Conservation (phyloP, 805 yeast genomes). For the Ogataea ganodermae region DNA sequence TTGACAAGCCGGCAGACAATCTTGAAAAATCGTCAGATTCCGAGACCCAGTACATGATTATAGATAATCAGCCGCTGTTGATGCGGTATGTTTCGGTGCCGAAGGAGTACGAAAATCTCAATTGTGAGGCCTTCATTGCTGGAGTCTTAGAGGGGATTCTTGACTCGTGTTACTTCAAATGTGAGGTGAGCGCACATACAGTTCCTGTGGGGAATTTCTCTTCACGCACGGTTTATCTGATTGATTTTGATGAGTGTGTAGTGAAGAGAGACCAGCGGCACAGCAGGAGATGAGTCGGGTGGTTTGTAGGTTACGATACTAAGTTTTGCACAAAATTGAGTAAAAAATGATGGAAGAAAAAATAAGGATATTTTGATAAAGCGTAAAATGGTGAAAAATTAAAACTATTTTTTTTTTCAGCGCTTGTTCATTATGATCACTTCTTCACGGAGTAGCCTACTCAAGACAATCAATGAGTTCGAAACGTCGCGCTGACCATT, state of each 20-base stretch:
- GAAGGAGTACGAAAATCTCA: slow-evolving; percentile 71
- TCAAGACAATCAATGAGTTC: not conserved
- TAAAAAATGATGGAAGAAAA: too few relatives aligned
- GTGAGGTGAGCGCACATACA: slow-evolving; percentile 80
- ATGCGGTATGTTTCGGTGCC: slow-evolving; percentile 78
- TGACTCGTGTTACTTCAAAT: slow-evolving; percentile 70
- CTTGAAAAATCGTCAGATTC: slow-evolving; percentile 50
- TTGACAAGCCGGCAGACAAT: slow-evolving; percentile 68
- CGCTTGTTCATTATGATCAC: too few relatives aligned
- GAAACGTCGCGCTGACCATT: not conserved
- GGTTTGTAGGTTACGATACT: too few relatives aligned
- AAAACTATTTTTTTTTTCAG: not conserved
- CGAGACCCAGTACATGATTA: slow-evolving; percentile 74
- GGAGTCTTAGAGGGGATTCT: slow-evolving; percentile 84
- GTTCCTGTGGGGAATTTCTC: slow-evolving; percentile 63
- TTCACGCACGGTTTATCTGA: slow-evolving; percentile 69
- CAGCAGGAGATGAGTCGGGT: slow-evolving; percentile 4
- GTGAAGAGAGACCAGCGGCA: slow-evolving; percentile 50
- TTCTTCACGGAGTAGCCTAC: too few relatives aligned
- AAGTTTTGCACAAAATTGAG: too few relatives aligned
- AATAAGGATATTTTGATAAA: too few relatives aligned
- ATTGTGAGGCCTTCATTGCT: slow-evolving; percentile 81
- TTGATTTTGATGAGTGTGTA: slow-evolving; percentile 65
- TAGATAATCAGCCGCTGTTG: slow-evolving; percentile 71
- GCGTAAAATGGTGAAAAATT: too few relatives aligned